These are phyloP conservation scores for Schizopora paradoxa DNA, from an alignment of 1,284 basidiomycete genomes.

Conservation along the genomic window DNA sequence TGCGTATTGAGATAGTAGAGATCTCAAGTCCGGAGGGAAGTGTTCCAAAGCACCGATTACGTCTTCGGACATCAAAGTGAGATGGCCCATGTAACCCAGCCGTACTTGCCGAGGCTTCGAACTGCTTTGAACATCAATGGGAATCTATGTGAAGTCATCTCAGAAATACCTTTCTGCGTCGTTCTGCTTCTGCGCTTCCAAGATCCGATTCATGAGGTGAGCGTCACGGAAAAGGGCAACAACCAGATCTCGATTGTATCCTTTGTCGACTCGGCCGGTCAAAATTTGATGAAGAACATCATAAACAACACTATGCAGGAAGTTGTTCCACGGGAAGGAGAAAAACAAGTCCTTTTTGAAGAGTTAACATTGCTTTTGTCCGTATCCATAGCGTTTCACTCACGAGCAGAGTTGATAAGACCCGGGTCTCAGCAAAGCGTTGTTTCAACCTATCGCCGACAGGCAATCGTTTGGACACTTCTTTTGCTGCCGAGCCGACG, in stretches of 20 bases:
- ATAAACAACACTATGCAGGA: constrained; percentile 95
- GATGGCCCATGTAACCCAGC: constrained; percentile 95
- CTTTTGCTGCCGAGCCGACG: constrained; percentile 20
- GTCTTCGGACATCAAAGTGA: constrained; percentile 90
- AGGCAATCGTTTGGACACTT: constrained; percentile 31
- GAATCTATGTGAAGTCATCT: constrained; percentile 3
- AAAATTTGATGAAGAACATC: constrained; percentile 95
- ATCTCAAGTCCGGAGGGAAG: constrained; percentile 77
- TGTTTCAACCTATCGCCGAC: constrained; percentile 78
- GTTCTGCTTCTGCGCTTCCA: constrained; percentile 78
- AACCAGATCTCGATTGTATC: constrained; percentile 76
- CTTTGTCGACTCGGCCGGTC: constrained; percentile 75
- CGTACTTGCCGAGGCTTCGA: constrained; percentile 67
- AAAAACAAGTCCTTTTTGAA: constrained; percentile 91
- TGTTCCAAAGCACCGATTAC: constrained; percentile 81
- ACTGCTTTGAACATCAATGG: constrained; percentile 29
- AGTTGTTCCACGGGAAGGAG: constrained; percentile 96
- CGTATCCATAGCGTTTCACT: constrained; percentile 26
- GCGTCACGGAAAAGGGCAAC: constrained; percentile 80
- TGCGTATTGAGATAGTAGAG: constrained; percentile 57
- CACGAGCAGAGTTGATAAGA: constrained; percentile 73
- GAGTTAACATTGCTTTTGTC: constrained; percentile 6
- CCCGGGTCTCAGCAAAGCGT: constrained; percentile 64
- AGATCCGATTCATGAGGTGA: constrained; percentile 72
- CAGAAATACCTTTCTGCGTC: constrained; percentile 58